A percentile compares a stretch with the other conserved stretches of the same genome.
Evolutionary conservation across 2,329 filamentous ascomycete genomes (phyloP).

Genomic region (Fusarium sp.): DNA sequence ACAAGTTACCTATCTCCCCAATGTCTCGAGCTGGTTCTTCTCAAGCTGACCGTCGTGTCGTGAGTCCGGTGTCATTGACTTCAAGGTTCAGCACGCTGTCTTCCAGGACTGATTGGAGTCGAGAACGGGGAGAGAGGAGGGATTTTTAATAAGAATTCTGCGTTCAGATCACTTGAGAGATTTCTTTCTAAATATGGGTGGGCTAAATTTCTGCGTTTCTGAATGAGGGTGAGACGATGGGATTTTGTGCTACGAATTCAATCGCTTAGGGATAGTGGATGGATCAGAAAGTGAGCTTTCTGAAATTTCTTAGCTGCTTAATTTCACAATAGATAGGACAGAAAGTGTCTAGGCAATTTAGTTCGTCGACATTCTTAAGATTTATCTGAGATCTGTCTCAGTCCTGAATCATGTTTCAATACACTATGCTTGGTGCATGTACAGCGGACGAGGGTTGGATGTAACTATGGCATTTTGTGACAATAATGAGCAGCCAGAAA

Average conservation of each 20-base stretch:
- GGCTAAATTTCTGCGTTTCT: slow-evolving; percentile 28
- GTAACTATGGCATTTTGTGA: no score
- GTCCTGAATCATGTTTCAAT: background rate
- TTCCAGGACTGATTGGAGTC: slow-evolving; percentile 6
- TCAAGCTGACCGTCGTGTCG: background rate
- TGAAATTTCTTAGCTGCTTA: background rate
- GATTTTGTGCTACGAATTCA: slow-evolving; percentile 23
- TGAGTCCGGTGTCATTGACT: slow-evolving; percentile 23
- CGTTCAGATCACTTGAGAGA: background rate
- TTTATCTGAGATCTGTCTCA: background rate
- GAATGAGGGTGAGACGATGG: slow-evolving; percentile 11
- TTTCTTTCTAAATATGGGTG: slow-evolving; percentile 6
- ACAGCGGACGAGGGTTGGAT: background rate
- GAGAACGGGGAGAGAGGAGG: slow-evolving; percentile 4
- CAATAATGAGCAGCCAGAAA: background rate
- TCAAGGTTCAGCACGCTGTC: slow-evolving; percentile 25
- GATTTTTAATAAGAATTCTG: background rate
- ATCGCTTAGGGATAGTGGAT: background rate
- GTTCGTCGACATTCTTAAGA: background rate
- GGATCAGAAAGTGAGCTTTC: background rate
- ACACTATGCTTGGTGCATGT: background rate
- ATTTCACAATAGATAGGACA: background rate
- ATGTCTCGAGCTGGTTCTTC: slow-evolving; percentile 8
- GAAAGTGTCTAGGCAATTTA: background rate
- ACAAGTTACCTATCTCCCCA: slow-evolving; percentile 19